Evolutionary conservation across 2,329 filamentous ascomycete genomes (phyloP).

Genomic region (Penicillium sp.): DNA sequence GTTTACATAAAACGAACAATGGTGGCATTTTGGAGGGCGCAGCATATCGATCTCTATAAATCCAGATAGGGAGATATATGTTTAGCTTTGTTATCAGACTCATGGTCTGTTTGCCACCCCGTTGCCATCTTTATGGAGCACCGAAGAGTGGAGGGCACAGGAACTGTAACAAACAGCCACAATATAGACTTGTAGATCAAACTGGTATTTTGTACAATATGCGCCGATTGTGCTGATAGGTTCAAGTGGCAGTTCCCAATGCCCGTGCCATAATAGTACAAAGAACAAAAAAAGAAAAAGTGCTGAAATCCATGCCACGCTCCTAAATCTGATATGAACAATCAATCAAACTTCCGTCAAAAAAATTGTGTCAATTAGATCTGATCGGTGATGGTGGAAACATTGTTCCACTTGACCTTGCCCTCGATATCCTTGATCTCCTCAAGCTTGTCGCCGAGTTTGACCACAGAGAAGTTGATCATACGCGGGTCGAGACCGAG

Average conservation of each 20-base stretch:
- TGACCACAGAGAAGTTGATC: conserved; percentile 82
- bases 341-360: not conserved
- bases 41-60: not conserved
- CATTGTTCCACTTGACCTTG: conserved; percentile 52
- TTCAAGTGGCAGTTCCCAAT: conserved; percentile 18
- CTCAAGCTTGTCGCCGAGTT: conserved; percentile 68
- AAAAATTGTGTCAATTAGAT: conserved; percentile 13
- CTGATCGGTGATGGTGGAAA: conserved; percentile 25
- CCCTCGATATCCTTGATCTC: conserved; percentile 59
- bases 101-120: not conserved
- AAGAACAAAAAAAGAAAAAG: conserved; percentile 15
- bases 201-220: conserved; percentile 26
- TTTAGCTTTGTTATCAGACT: not conserved
- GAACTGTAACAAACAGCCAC: not conserved
- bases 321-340: conserved; percentile 9
- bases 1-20: not conserved
- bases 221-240: conserved; percentile 33
- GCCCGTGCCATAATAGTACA: conserved; percentile 29
- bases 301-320: conserved; percentile 10
- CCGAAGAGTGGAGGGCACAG: not conserved
- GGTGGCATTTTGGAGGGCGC: not conserved
- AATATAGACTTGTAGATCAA: conserved; percentile 10
- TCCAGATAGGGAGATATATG: not conserved
- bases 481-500: conserved; percentile 84
- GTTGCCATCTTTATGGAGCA: not conserved